Base-by-base conservation (phyloP, 2,329 filamentous ascomycete genomes). In the Cytospora leucostoma region DNA sequence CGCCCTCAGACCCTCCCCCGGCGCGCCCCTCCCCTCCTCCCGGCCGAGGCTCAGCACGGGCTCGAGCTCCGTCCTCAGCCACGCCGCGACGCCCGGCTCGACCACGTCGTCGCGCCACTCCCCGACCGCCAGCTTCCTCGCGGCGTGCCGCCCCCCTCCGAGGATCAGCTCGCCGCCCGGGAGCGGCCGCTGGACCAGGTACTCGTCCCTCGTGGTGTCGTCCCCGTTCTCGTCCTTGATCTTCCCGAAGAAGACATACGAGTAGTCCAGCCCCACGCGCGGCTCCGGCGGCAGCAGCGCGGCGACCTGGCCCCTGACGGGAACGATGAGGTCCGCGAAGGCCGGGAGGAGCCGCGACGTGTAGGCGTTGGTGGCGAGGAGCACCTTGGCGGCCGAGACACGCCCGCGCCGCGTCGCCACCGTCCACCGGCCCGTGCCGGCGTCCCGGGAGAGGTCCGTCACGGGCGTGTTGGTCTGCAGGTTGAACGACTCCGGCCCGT, bases 321-420 rank as follows among this genome's bases (percentile, higher is more conserved):
- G 93, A 2, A 93, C 85, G 66, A 96, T 89, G 10, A 93, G 80
- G 67, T 88, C 85, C 10, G 84, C 79, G 68, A 94, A 88, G 38
- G 78, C 72, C 0, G 91, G 91, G 1, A 94, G 77, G 4, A 97
- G 80, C 65, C 88, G 82, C 1, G 91, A 91, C 0, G 92, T 93
- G 74, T 96, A 96, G 4, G 81, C 93, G 71, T 97, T 97, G 0
- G 90, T 94, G 5, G 91, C 89, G 17, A 96, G 82, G 19, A 97
- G 81, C 21, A 96, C 84, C 38, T 84, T 81, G 13, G 78, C 76
- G 1, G 92, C 81, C 0, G 73, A 73, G 61, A 96, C 82, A 50
- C 76, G 78, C n/a, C 92, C 93, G 27, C 92, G 85, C 0, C 80
- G 75, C 0, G 92, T 96, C 54, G 86, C 78, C 0, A 92, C 77